Conservation (phyloP, 2,329 filamentous ascomycete genomes). For the Aspergillus viridinutans region DNA sequence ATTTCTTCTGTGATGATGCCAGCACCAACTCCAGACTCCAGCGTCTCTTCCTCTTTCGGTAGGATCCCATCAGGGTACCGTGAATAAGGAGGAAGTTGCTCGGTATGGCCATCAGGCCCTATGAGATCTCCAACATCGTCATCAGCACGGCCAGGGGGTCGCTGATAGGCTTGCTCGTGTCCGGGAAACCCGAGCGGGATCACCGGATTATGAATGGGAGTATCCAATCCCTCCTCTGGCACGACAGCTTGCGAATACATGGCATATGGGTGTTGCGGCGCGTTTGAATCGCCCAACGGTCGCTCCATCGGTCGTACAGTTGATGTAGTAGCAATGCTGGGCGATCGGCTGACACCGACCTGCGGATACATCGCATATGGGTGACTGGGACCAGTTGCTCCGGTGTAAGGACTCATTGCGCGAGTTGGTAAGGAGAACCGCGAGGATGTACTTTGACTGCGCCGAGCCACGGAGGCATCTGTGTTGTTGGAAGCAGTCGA, state of each 20-base stretch:
- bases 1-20: constrained; percentile 50
- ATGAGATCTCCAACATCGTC: constrained; percentile 86
- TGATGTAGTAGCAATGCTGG: constrained; percentile 68
- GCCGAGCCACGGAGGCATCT: constrained; percentile 30
- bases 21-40: constrained; percentile 20
- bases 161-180: constrained; percentile 62
- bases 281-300: constrained; percentile 57
- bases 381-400: constrained; percentile 70
- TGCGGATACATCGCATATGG: constrained; percentile 84
- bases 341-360: constrained; percentile 52
- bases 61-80: constrained; percentile 76
- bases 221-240: constrained; percentile 50
- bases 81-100: constrained; percentile 88
- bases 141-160: constrained; percentile 61
- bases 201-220: constrained; percentile 39
- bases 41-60: constrained; percentile 49
- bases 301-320: constrained; percentile 58
- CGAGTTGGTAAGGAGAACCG: constrained; percentile 42
- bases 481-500: constrained; percentile 29
- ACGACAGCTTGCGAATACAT: constrained; percentile 80
- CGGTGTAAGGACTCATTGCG: constrained; percentile 63
- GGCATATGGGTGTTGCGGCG: constrained; percentile 78
- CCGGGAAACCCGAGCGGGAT: constrained; percentile 73
- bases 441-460: constrained; percentile 43
- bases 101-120: constrained; percentile 80